Conservation (phyloP, 306 rosid species). For the Amphicarpaea edgeworthii region DNA sequence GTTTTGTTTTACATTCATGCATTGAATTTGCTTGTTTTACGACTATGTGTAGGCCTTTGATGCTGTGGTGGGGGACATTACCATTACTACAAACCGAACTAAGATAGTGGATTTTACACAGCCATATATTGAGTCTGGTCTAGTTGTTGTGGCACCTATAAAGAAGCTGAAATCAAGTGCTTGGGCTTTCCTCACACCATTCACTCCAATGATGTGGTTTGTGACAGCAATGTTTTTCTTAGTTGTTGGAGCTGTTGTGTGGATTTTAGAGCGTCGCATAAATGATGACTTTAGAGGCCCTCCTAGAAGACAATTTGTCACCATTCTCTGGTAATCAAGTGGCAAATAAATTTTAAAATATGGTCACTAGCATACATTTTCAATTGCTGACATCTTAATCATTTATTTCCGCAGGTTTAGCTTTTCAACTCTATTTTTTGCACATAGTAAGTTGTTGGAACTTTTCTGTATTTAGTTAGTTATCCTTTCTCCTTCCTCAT, state of each 20-base stretch:
- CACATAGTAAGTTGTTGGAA: conserved; percentile 69
- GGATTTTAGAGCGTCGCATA: conserved; percentile 78
- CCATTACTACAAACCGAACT: conserved; percentile 73
- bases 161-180: conserved; percentile 61
- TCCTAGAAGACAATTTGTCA: conserved; percentile 67
- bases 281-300: conserved; percentile 86
- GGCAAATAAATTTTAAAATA: neutral
- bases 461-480: neutral
- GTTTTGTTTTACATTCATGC: neutral
- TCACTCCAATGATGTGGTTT: conserved; percentile 72
- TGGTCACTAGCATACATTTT: neutral
- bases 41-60: conserved; percentile 57
- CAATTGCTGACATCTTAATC: conserved; percentile 17
- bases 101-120: conserved; percentile 85
- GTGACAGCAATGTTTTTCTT: conserved; percentile 68
- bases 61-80: conserved; percentile 78
- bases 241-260: conserved; percentile 73
- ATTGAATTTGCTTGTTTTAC: conserved; percentile 12
- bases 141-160: conserved; percentile 76
- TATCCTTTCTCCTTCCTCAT: neutral
- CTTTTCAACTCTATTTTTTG: conserved; percentile 75
- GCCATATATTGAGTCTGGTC: conserved; percentile 80
- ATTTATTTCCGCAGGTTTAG: conserved; percentile 58
- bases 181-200: conserved; percentile 88
- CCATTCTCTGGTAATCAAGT: conserved; percentile 63